Evolutionary conservation across 2,329 filamentous ascomycete genomes (phyloP).

Genomic region (Botryotinia narcissicola): DNA sequence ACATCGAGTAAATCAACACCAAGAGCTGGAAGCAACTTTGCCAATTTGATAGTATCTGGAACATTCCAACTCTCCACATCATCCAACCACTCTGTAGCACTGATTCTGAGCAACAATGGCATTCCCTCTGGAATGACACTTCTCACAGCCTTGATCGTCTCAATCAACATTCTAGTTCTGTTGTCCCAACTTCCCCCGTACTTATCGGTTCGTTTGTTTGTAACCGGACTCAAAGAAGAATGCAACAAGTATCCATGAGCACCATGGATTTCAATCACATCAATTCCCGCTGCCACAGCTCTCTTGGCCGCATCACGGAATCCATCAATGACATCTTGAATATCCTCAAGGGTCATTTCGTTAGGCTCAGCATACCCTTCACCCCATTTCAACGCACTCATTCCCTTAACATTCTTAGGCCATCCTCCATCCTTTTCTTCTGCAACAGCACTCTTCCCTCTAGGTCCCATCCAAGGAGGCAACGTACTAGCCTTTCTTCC

Average conservation of each 20-base stretch:
- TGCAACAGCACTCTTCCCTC: conserved; percentile 35
- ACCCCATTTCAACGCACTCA: conserved; percentile 58
- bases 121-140: conserved; percentile 51
- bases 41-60: conserved; percentile 53
- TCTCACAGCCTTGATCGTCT: conserved; percentile 52
- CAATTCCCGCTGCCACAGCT: conserved; percentile 51
- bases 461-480: conserved; percentile 39
- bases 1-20: conserved; percentile 85
- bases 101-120: conserved; percentile 59
- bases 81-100: conserved; percentile 64
- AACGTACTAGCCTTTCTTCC: conserved; percentile 46
- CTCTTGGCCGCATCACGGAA: conserved; percentile 40
- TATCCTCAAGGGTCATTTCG: conserved; percentile 52
- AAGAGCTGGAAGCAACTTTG: conserved; percentile 64
- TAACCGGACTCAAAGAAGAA: conserved; percentile 60
- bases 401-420: conserved; percentile 45
- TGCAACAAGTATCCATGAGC: conserved; percentile 67
- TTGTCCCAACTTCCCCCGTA: conserved; percentile 67
- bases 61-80: conserved; percentile 32
- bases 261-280: conserved; percentile 61
- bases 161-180: conserved; percentile 58
- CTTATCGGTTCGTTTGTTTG: conserved; percentile 59
- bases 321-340: conserved; percentile 40
- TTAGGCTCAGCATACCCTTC: conserved; percentile 54
- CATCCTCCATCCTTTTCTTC: conserved; percentile 41